phyloP scores from a whole-genome alignment of 306 rosid genomes.

The Cotoneaster glaucophyllus region DNA sequence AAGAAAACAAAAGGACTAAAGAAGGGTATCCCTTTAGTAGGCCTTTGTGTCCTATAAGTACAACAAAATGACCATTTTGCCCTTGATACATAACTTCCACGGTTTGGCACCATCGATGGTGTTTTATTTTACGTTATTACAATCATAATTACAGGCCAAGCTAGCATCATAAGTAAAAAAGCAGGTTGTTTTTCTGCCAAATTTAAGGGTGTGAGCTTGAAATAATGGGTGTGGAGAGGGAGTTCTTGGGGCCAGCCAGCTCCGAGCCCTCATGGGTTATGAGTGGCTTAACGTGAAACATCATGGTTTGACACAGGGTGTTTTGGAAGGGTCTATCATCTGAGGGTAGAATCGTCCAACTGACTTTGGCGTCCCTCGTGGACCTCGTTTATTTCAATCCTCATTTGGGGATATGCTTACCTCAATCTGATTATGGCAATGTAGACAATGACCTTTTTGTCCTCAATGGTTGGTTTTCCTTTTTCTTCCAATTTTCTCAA shows the following conservation, averaged over 20 bases:
- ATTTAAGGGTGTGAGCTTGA: slow-evolving; percentile 23
- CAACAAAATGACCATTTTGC: slow-evolving; percentile 7
- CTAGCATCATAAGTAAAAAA: slow-evolving; percentile 28
- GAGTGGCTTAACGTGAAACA: slow-evolving; percentile 72
- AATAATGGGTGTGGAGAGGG: slow-evolving; percentile 21
- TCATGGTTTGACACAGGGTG: slow-evolving; percentile 46
- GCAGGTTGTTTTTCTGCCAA: slow-evolving; percentile 23
- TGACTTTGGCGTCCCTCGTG: slow-evolving; percentile 21
- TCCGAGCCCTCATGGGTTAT: slow-evolving; percentile 51
- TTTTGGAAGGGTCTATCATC: slow-evolving; percentile 28
- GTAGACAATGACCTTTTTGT: slow-evolving; percentile 6
- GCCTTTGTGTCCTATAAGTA: not conserved
- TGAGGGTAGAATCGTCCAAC: slow-evolving; percentile 31
- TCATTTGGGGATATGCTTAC: slow-evolving; percentile 16
- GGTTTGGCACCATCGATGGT: slow-evolving; percentile 30
- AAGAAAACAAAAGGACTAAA: not conserved
- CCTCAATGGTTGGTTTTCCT: slow-evolving; percentile 17
- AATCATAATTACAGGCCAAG: slow-evolving; percentile 36
- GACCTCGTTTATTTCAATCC: slow-evolving; percentile 27
- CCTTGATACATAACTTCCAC: slow-evolving; percentile 7
- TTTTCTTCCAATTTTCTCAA: not conserved
- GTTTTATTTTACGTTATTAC: slow-evolving; percentile 45
- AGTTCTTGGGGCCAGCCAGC: slow-evolving; percentile 33
- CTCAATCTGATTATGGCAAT: slow-evolving; percentile 29
- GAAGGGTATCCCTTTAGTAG: not conserved